A percentile compares a stretch with the other conserved stretches of the same genome.
Conservation (phyloP, 2,329 filamentous ascomycete genomes). For the Epichloe amarillans region DNA sequence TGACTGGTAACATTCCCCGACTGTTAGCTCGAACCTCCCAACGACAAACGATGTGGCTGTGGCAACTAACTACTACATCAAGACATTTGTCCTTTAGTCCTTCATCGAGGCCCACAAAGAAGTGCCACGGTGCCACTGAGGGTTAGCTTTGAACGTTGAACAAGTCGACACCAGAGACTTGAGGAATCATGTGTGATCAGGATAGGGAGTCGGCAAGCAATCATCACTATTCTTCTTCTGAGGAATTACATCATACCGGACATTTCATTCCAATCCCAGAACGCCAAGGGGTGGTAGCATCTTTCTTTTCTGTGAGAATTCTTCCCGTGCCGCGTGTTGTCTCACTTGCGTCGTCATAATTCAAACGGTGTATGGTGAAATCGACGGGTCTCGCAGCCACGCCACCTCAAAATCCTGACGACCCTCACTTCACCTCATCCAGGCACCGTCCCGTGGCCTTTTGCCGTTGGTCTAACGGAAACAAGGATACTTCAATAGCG, state of each 20-base stretch:
- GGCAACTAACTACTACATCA: background rate
- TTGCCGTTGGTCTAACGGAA: too few species aligned
- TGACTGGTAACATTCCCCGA: background rate
- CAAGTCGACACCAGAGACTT: background rate
- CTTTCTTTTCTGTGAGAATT: background rate
- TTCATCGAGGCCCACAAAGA: background rate
- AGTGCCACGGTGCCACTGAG: background rate
- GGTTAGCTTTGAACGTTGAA: background rate
- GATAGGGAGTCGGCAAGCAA: background rate
- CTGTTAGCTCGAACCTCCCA: background rate
- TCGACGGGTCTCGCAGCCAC: background rate
- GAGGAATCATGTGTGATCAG: background rate
- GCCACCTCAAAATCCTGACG: background rate
- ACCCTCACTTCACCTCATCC: background rate
- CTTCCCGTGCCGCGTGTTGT: background rate
- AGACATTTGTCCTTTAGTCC: background rate
- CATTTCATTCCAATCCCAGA: background rate
- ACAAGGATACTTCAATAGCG: too few species aligned
- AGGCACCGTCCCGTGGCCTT: background rate
- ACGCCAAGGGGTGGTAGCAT: background rate
- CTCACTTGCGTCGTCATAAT: background rate
- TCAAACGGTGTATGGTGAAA: background rate
- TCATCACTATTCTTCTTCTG: background rate
- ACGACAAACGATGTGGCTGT: background rate
- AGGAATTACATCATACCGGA: background rate